Evolutionary conservation across 1,284 basidiomycete genomes (phyloP).

Genomic region (Apiotrichum gracile): DNA sequence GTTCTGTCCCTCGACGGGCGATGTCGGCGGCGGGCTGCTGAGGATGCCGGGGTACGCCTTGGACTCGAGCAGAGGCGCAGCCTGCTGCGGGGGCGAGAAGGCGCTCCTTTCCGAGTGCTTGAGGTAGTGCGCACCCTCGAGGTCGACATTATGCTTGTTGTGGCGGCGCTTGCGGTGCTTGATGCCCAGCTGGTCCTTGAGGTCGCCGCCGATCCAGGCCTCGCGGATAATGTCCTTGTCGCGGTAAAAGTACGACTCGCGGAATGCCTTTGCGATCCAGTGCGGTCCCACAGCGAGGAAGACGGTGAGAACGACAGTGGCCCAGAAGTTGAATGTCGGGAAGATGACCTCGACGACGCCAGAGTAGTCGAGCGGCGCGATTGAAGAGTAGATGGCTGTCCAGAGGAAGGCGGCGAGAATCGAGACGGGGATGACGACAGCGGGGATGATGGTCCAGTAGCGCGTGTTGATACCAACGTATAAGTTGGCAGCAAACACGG

Average conservation of each 20-base stretch:
- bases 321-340: slow-evolving; percentile 75
- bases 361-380: slow-evolving; percentile 62
- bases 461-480: slow-evolving; percentile 82
- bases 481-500: slow-evolving; percentile 78
- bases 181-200: slow-evolving; percentile 76
- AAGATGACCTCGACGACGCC: slow-evolving; percentile 70
- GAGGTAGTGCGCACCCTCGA: not conserved
- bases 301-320: slow-evolving; percentile 63
- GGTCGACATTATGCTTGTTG: slow-evolving; percentile 1
- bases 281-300: slow-evolving; percentile 62
- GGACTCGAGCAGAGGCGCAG: not conserved
- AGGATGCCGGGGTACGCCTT: not conserved
- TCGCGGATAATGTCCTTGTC: slow-evolving; percentile 74
- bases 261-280: slow-evolving; percentile 25
- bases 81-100: not conserved
- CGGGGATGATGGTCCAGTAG: slow-evolving; percentile 86
- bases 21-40: not conserved
- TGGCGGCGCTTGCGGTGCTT: slow-evolving; percentile 26
- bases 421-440: slow-evolving; percentile 71
- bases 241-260: slow-evolving; percentile 31
- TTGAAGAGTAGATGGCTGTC: slow-evolving; percentile 78
- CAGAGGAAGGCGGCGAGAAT: slow-evolving; percentile 72
- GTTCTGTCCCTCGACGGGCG: no score
- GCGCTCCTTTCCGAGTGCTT: not conserved
- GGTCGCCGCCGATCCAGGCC: slow-evolving; percentile 74